These are phyloP conservation scores for Debaryomyces tyrocola DNA, from an alignment of 805 yeast species.

Conservation along the genomic window DNA sequence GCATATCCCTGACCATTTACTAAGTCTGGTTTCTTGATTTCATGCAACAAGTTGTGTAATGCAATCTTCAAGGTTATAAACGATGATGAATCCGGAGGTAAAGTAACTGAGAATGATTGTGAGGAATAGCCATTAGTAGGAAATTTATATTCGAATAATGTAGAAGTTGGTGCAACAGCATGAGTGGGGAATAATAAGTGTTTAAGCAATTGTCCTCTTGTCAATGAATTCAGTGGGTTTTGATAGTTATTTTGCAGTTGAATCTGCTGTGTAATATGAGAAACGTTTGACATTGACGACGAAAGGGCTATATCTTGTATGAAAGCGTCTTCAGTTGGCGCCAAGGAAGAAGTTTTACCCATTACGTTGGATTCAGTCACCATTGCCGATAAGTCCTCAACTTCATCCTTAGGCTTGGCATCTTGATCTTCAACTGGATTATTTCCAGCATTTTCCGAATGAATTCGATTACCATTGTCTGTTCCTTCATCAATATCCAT, in stretches of 20 bases:
- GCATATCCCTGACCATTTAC: constrained; percentile 31
- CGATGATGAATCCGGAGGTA: constrained; percentile 39
- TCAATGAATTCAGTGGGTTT: constrained; percentile 10
- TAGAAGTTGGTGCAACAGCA: constrained; percentile 20
- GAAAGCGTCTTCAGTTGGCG: constrained; percentile 29
- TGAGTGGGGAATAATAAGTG: constrained; percentile 35
- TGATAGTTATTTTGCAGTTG: constrained; percentile 11
- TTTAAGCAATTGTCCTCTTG: constrained; percentile 25
- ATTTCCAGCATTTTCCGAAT: constrained; percentile 2
- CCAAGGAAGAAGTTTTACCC: constrained; percentile 29
- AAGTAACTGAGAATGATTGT: constrained; percentile 36
- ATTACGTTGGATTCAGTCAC: constrained; percentile 14
- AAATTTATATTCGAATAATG: constrained; percentile 39
- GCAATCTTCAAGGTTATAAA: constrained; percentile 32
- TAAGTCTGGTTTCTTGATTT: constrained; percentile 31
- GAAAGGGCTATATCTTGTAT: constrained; percentile 39
- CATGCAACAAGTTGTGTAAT: constrained; percentile 33
- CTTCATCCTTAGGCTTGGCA: constrained; percentile 11
- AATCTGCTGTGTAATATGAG: constrained; percentile 12
- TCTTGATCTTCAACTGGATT: constrained; percentile 10
- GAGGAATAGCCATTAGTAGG: constrained; percentile 40
- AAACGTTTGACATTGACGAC: constrained; percentile 21
- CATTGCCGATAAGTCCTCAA: not conserved
- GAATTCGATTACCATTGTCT: not conserved
- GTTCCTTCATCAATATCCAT: constrained; percentile 3